These are phyloP conservation scores for Berberis vulgaris DNA, from an alignment of 164 flowering plant genomes.

Conservation along the genomic window DNA sequence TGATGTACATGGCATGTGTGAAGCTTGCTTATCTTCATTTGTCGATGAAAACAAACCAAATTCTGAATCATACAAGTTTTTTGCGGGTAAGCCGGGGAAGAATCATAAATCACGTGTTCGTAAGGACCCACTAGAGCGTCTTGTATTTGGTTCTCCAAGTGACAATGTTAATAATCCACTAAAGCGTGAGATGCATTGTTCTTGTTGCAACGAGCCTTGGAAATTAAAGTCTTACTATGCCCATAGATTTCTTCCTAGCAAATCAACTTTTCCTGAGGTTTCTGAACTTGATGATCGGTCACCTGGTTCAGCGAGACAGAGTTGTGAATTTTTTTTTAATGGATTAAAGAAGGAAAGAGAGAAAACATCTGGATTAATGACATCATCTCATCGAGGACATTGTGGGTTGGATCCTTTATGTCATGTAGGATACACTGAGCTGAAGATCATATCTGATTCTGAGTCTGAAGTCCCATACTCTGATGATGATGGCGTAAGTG, in stretches of 20 bases:
- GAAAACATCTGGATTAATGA: slow-evolving; percentile 19
- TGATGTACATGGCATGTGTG: slow-evolving; percentile 48
- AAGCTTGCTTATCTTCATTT: slow-evolving; percentile 45
- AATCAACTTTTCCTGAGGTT: slow-evolving; percentile 14
- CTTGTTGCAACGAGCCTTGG: slow-evolving; percentile 51
- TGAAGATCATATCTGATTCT: slow-evolving; percentile 52
- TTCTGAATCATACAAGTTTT: slow-evolving; percentile 17
- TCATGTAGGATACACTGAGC: slow-evolving; percentile 52
- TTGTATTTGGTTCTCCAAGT: slow-evolving; percentile 12
- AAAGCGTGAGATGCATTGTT: slow-evolving; percentile 22
- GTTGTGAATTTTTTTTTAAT: slow-evolving; percentile 18
- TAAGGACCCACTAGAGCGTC: slow-evolving; percentile 6
- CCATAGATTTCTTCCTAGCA: slow-evolving; percentile 24
- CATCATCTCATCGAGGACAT: slow-evolving; percentile 9
- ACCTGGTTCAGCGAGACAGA: slow-evolving; percentile 21
- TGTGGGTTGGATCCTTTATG: slow-evolving; percentile 30
- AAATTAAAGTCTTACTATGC: slow-evolving; percentile 16
- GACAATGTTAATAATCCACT: no score
- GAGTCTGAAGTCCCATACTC: slow-evolving; percentile 59
- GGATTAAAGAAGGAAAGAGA: slow-evolving; percentile 36
- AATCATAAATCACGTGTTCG: slow-evolving; percentile 19
- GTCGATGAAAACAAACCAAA: slow-evolving; percentile 23
- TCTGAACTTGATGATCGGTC: slow-evolving; percentile 34
- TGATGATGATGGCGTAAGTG: slow-evolving; percentile 42
- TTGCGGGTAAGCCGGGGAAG: slow-evolving; percentile 33